Evolutionary conservation across 1,284 basidiomycete species (phyloP).

Genomic region (Naganishia liquefaciens): DNA sequence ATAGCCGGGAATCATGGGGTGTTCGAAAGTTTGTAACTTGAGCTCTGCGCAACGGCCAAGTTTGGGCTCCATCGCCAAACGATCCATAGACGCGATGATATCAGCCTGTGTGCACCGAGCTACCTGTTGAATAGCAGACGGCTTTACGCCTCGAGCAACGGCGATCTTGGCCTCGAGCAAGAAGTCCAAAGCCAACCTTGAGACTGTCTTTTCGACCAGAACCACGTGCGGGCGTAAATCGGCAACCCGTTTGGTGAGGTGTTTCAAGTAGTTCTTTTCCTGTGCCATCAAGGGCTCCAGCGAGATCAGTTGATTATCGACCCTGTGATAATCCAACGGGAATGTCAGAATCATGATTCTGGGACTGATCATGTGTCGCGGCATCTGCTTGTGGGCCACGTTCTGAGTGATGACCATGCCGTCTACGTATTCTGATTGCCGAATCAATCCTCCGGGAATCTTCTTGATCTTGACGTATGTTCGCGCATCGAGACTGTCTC

Average conservation of each 20-base stretch:
- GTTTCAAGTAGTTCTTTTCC: conserved; percentile 90
- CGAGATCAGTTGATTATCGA: conserved; percentile 91
- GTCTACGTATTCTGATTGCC: conserved; percentile 93
- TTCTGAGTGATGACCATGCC: conserved; percentile 98
- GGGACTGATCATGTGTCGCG: conserved; percentile 60
- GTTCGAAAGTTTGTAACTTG: conserved; percentile 90
- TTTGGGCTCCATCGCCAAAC: conserved; percentile 83
- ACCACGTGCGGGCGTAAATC: conserved; percentile 90
- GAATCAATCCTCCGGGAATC: conserved; percentile 87
- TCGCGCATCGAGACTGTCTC: conserved; percentile 87
- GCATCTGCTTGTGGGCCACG: conserved; percentile 82
- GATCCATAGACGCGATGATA: conserved; percentile 92
- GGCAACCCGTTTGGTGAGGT: conserved; percentile 83
- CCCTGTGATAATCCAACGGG: conserved; percentile 89
- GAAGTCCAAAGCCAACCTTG: conserved; percentile 86
- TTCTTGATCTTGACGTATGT: conserved; percentile 98
- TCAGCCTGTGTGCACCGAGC: conserved; percentile 93
- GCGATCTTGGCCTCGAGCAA: conserved; percentile 83
- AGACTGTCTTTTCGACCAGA: conserved; percentile 88
- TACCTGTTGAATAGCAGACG: conserved; percentile 81
- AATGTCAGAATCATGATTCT: conserved; percentile 95
- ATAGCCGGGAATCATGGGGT: conserved; percentile 81
- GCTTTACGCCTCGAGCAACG: conserved; percentile 87
- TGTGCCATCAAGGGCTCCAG: conserved; percentile 90
- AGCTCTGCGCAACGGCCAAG: conserved; percentile 88